Evolutionary conservation across 129 eudicot genomes (phyloP).

Genomic region (Escallonia herrerae): DNA sequence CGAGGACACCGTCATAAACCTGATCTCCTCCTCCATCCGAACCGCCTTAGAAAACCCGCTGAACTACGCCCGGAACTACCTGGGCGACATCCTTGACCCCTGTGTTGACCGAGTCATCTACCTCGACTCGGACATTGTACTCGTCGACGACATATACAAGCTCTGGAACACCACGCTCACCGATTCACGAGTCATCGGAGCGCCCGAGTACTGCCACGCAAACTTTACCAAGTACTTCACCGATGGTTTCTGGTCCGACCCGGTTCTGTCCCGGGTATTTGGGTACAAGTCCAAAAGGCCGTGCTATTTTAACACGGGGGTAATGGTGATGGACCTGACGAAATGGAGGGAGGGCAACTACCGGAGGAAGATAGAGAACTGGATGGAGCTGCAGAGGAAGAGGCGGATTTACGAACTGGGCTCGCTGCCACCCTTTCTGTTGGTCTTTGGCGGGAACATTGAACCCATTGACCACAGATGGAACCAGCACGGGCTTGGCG

Average conservation of each 20-base stretch:
- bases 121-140: conserved; percentile 63
- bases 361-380: conserved; percentile 46
- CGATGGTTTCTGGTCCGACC: conserved; percentile 71
- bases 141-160: conserved; percentile 66
- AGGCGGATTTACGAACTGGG: conserved; percentile 81
- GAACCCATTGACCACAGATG: conserved; percentile 73
- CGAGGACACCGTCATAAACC: conserved; percentile 59
- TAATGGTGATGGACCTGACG: conserved; percentile 79
- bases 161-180: conserved; percentile 46
- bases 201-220: conserved; percentile 86
- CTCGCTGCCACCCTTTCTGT: conserved; percentile 71
- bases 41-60: conserved; percentile 73
- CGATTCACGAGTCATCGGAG: conserved; percentile 49
- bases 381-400: conserved; percentile 83
- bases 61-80: conserved; percentile 81
- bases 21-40: conserved; percentile 65
- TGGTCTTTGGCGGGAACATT: conserved; percentile 66
- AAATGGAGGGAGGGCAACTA: conserved; percentile 56
- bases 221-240: conserved; percentile 74
- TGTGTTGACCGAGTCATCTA: conserved; percentile 66
- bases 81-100: conserved; percentile 87
- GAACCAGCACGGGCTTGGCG: conserved; percentile 91
- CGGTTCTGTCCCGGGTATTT: conserved; percentile 25
- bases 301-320: conserved; percentile 92
- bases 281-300: conserved; percentile 40